These are phyloP conservation scores for Talaromyces sp. DNA, from an alignment of 2,329 filamentous ascomycete species.

Conservation along the genomic window DNA sequence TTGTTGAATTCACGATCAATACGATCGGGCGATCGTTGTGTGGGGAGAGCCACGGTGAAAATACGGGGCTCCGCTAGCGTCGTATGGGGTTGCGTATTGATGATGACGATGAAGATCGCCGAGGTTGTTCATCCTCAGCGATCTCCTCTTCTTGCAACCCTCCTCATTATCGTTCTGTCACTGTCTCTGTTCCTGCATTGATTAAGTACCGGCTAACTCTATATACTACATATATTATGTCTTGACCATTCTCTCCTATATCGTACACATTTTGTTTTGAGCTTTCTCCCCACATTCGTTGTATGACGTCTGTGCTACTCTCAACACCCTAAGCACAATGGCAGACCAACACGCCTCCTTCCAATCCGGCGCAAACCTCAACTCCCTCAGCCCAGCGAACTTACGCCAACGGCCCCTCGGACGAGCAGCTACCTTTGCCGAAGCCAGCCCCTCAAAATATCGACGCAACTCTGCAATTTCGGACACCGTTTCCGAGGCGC, in stretches of 20 bases:
- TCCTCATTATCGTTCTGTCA: not conserved
- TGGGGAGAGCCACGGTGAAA: not conserved
- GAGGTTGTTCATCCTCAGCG: not conserved
- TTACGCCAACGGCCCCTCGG: constrained; percentile 36
- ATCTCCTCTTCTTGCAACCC: not conserved
- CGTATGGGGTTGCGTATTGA: not conserved
- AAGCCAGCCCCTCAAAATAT: constrained; percentile 27
- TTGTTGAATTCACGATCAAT: not conserved
- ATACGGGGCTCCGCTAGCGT: not conserved
- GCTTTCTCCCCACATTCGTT: not conserved
- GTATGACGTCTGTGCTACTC: not conserved
- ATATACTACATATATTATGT: not conserved
- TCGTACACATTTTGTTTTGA: not conserved
- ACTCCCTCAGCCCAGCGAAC: constrained; percentile 19
- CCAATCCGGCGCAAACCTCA: constrained; percentile 17
- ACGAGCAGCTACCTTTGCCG: constrained; percentile 37
- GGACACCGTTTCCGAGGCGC: constrained; percentile 67
- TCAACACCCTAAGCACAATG: not conserved
- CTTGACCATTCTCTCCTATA: not conserved
- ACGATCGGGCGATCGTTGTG: not conserved
- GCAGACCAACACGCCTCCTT: constrained; percentile 20
- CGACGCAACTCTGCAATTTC: constrained; percentile 76
- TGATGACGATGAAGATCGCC: not conserved
- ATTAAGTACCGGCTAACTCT: not conserved
- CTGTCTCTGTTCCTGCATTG: not conserved